phyloP scores from a whole-genome alignment of 2,329 filamentous ascomycete genomes.

The Cladophialophora bantiana region DNA sequence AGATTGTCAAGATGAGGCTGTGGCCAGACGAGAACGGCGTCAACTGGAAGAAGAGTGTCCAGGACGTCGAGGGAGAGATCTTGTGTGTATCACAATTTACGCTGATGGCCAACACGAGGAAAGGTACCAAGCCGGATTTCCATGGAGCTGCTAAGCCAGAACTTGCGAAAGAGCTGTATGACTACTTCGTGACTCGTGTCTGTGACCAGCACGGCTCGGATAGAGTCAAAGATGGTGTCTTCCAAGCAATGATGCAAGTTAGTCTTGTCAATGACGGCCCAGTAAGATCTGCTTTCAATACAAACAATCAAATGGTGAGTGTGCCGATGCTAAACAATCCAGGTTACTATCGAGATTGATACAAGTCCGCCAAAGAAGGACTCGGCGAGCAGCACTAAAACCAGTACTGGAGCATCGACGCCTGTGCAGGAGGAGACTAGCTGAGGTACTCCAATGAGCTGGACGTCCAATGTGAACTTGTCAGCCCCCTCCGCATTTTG shows the following conservation, averaged over 20 bases:
- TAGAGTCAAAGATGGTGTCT: slow-evolving; percentile 90
- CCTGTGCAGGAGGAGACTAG: slow-evolving; percentile 12
- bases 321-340: slow-evolving; percentile 14
- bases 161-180: slow-evolving; percentile 81
- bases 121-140: slow-evolving; percentile 94
- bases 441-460: background rate
- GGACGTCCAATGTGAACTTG: background rate
- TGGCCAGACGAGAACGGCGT: slow-evolving; percentile 83
- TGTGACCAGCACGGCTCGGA: slow-evolving; percentile 73
- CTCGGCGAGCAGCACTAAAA: slow-evolving; percentile 29
- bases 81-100: slow-evolving; percentile 99
- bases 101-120: slow-evolving; percentile 88
- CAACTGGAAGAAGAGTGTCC: slow-evolving; percentile 89
- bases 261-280: slow-evolving; percentile 85
- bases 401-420: slow-evolving; percentile 23
- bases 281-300: slow-evolving; percentile 51
- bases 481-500: background rate
- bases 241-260: slow-evolving; percentile 99
- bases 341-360: slow-evolving; percentile 49
- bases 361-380: slow-evolving; percentile 54
- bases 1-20: slow-evolving; percentile 86
- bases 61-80: slow-evolving; percentile 87
- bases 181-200: slow-evolving; percentile 80
- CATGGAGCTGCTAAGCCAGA: slow-evolving; percentile 82
- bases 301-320: background rate